Conservation (phyloP, 805 yeast genomes). For the Yarrowia divulgata region DNA sequence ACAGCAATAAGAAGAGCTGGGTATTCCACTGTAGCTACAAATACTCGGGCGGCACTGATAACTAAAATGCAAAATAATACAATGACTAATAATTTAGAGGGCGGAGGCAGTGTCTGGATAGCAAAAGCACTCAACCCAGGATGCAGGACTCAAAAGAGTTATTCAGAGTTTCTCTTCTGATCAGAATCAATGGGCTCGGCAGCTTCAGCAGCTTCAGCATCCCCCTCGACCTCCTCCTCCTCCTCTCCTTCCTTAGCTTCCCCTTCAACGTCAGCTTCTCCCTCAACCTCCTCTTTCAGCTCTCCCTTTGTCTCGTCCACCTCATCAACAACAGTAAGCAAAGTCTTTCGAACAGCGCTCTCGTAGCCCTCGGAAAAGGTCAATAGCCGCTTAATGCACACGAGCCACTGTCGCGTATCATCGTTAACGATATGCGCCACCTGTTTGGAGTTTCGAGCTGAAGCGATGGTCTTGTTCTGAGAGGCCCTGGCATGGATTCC, state of each 20-base stretch:
- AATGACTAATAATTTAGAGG: not conserved
- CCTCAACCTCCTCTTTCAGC: not conserved
- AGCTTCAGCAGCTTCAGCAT: not conserved
- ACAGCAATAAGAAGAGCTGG: no score
- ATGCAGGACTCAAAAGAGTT: not conserved
- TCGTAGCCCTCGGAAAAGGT: constrained; percentile 56
- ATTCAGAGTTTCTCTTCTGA: not conserved
- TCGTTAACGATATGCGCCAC: constrained; percentile 79
- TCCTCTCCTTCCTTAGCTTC: not conserved
- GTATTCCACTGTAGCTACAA: no score
- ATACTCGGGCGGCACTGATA: no score
- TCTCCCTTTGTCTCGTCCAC: not conserved
- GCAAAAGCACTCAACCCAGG: not conserved
- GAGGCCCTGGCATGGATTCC: constrained; percentile 81
- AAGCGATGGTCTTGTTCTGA: constrained; percentile 56
- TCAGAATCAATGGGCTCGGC: not conserved
- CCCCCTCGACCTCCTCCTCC: not conserved
- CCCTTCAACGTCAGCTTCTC: not conserved
- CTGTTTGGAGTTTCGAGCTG: constrained; percentile 52
- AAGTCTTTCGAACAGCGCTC: not conserved
- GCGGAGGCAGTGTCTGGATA: not conserved
- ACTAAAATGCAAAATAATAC: not conserved
- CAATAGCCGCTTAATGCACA: constrained; percentile 75
- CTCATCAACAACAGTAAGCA: not conserved
- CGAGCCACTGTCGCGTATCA: constrained; percentile 81